Evolutionary conservation across 495 filamentous ascomycete genomes (phyloP), one percentile per base, ranked within the genome.

Genomic region (Trichocladium uniseriatum): DNA sequence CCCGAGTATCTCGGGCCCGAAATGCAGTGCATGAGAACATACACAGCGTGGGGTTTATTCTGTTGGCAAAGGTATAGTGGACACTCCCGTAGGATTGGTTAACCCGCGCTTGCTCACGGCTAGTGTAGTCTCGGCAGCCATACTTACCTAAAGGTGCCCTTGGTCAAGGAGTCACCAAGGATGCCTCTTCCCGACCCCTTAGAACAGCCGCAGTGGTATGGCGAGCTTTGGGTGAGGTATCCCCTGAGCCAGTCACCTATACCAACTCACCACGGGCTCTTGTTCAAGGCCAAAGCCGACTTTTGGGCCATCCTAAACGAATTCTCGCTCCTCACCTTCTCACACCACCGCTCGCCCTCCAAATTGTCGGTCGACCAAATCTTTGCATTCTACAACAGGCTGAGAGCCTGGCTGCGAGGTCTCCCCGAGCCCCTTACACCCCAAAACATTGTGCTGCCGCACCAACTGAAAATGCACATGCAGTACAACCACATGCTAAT

Each of bases 151-250:
- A 49, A 46, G 22, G 39, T 53, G 3, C 62, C 68, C 10, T 22
- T 59, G 22, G 27, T 64, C 24, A 51, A 28, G 21, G 28, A 58
- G 0, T 49, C 67, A 1, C 68, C 68, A 0, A 46, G 43, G 16
- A 52, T 46, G 16, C 45, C 58, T 16, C 39, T 71, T 8, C 68
- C 68, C 6, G 53, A 66, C 36, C 66, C 65, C 0, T 7, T 35
- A 6, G n/a, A 48, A 14, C 45, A 65, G 29, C 54, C 62, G 0
- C 11, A 60, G 13, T 71, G 56, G 51, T 71, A 68, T 43, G 64
- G 67, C n/a, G 67, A 69, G 53, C 57, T 57, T 8, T 67, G 61
- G 61, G 46, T 71, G 15, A 58, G 43, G 13, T 71, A 69, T 41
- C 67, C 69, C 14, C 21, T 53, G 22, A 53, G 52, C 35, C 51